Conservation (phyloP, 768 basidiomycete species). For the Trametes meyenii region DNA sequence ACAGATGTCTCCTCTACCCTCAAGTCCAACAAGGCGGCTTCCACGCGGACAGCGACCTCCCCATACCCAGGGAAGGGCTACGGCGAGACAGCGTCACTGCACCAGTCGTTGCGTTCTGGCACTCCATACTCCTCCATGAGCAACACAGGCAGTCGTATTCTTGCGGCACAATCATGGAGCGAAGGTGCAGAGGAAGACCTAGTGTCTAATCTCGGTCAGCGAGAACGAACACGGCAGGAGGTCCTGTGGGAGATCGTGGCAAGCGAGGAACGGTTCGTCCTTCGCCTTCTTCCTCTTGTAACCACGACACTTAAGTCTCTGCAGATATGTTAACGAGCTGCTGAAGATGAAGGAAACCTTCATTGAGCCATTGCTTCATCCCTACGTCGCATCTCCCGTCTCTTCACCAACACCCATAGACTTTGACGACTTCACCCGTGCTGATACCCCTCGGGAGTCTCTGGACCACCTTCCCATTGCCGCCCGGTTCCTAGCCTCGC, state of each 20-base stretch:
- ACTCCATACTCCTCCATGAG: conserved; percentile 86
- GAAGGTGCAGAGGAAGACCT: conserved; percentile 94
- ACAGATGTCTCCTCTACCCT: conserved; percentile 53
- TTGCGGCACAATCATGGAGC: conserved; percentile 86
- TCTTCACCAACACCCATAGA: conserved; percentile 63
- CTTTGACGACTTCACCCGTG: conserved; percentile 65
- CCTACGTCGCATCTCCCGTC: conserved; percentile 57
- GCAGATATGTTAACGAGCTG: conserved; percentile 90
- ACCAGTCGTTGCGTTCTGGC: conserved; percentile 71
- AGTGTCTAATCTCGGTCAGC: conserved; percentile 88
- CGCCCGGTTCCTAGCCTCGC: conserved; percentile 81
- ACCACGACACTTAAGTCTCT: conserved; percentile 21
- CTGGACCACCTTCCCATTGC: conserved; percentile 84
- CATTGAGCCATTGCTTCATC: conserved; percentile 87
- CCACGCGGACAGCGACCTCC: conserved; percentile 64
- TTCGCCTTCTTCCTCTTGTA: not conserved
- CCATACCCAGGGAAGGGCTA: conserved; percentile 57
- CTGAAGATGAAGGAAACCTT: conserved; percentile 93
- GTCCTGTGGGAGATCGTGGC: conserved; percentile 96
- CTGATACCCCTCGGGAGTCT: conserved; percentile 71
- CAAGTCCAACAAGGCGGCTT: conserved; percentile 52
- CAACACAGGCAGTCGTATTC: conserved; percentile 65
- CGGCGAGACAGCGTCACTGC: conserved; percentile 54
- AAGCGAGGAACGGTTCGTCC: conserved; percentile 85
- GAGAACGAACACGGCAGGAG: conserved; percentile 94